Base-by-base conservation (phyloP, 169 alveolate species). In the Plasmodium sp. region DNA sequence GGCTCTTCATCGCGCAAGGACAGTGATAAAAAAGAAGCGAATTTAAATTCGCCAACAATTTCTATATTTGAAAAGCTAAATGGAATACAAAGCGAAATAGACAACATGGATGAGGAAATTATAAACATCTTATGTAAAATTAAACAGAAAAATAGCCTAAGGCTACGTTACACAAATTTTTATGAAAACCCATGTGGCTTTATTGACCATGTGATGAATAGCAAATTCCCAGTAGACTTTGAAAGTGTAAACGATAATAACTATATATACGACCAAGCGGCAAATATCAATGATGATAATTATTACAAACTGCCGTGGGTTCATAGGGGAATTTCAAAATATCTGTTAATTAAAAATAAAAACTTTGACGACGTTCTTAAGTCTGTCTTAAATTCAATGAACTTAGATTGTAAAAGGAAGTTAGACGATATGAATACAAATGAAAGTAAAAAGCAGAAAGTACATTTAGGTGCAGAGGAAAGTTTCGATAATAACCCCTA, bases 251-350 rank as follows among this genome's bases (percentile, higher is more conserved):
- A 45, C 36, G 94, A 90, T 67, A 80, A 54, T 56, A 62, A 62
- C 72, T 90, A 80, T 80, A 79, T 90, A 27, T 90, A 90, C 54
- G 94, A 90, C 31, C 94, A 90, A 45, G 88, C 94, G 82, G 94
- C 83, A 79, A 90, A 90, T 74, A 80, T 90, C 82, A 90, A 90
- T 80, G 91, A 90, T 90, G 94, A 90, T 58, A 79, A 80, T 27
- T 90, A 90, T 90, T 90, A 90, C 83, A 90, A 80, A 36, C 74
- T 90, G 6, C 94, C 94, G 39, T 90, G 94, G 94, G 91, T 90
- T 90, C 94, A 90, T 79, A 90, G 90, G 18, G 94, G 94, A 31
- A 90, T 90, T 80, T 90, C 94, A 79, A 90, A 79, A 58, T 90
- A 90, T 67, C 72, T 90, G 31, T 90, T 80, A 90, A 80, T 90